Base-by-base conservation (phyloP, 164 flowering plant species). In the Macadamia tetraphylla region DNA sequence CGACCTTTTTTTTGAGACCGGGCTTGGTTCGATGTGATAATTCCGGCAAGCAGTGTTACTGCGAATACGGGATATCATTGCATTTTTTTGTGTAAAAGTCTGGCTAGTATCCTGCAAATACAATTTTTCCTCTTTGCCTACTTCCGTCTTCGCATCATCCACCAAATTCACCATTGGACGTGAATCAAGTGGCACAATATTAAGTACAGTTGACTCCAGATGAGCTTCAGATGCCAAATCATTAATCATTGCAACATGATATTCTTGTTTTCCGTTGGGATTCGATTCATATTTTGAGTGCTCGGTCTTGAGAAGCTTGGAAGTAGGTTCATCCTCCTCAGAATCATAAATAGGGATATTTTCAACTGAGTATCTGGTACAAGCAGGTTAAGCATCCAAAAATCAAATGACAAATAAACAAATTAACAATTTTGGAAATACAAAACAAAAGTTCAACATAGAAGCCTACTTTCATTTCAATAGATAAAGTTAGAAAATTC, bases 321-420 rank as follows among this genome's bases (percentile, higher is more conserved):
- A 57, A 15, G 77, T 72, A 67, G 87, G 91, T 71, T 85, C 97
- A 78, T 92, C 97, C 77, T 94, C 98, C 18, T 90, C 97, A 63
- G 97, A 88, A 81, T 94, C 97, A 74, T 94, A 92, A 9, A 92
- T 80, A 43, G 98, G 98, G 68, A 94, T 76, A 58, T 90, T 83
- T 70, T 94, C 97, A 55, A 94, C 92, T 0, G 89, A 80, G 71
- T 88, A 94, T 82, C 98, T 91, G 86, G 29, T 67, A 71, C 62
- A 60, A 9, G 62, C 44, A 31, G 44, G 9, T 60, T 23, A 57
- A 15, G 18, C 17, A 14, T 17, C 17, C 57, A 46, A 3, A 9
- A 46, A 46, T 9, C 51, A 8, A 46, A 46, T 11, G 51, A 46
- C 1, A 11, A 46, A 46, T 14, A 14, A 53, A 49, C 8, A 12